Evolutionary conservation across 1,284 basidiomycete genomes (phyloP), one percentile per base, ranked within the genome.

Genomic region (Cystobasidiaceae sp.): DNA sequence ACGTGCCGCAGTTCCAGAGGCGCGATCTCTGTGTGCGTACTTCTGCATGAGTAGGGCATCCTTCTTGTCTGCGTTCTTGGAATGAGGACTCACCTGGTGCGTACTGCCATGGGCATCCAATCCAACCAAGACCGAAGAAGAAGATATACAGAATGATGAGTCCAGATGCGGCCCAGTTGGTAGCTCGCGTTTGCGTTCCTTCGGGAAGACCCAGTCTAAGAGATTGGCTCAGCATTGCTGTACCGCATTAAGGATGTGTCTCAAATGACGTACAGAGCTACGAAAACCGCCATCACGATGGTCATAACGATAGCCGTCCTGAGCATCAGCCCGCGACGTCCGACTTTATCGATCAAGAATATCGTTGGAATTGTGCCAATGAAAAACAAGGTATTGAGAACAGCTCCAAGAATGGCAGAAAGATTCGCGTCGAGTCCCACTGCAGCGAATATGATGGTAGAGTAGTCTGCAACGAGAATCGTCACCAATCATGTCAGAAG

Each of bases 1-100:
- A 65, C 62, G 30, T 65, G 62, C 3, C 62, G 37, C 19, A 65
- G 33, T 30, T 65, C 62, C 2, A 65, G 62, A 3, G 62, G 62
- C 3, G 62, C 51, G 19, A 65, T 55, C 34, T 65, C 62, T 8
- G 62, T n/a, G 62, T 30, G 59, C 48, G 19, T 51, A 49, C 25
- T 60, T 39, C 11, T 39, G 37, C n/a, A 39, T 11, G 37, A 11
- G n/a, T 11, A 39, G 37, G 37, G 9, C 37, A n/a, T n/a, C n/a
- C n/a, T n/a, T n/a, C n/a, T n/a, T n/a, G n/a, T n/a, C n/a, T n/a
- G n/a, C n/a, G n/a, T n/a, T n/a, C n/a, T n/a, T n/a, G n/a, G n/a
- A n/a, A n/a, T n/a, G n/a, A n/a, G n/a, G n/a, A n/a, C n/a, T n/a
- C n/a, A n/a, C n/a, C n/a, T 11, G 37, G n/a, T 21, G 28, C 28